Base-by-base conservation (phyloP, 2,329 filamentous ascomycete species). In the Colletotrichum sp. region DNA sequence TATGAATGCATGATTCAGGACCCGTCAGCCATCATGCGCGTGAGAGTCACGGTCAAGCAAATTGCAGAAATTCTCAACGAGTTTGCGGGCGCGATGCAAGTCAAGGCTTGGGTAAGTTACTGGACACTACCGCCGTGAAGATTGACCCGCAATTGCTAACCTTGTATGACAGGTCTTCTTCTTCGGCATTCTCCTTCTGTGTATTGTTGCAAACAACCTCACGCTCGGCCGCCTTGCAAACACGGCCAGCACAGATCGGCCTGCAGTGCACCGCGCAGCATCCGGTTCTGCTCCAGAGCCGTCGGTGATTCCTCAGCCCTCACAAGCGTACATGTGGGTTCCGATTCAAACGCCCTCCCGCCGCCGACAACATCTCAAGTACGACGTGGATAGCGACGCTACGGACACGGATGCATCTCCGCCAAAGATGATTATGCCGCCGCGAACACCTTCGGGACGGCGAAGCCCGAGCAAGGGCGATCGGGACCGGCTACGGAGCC, bases 21-120 rank as follows among this genome's bases (percentile, higher is more conserved):
- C 81, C 93, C 96, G 1, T 89, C 93, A 61, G 92, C 92, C 72
- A 92, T 98, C 72, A 96, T 95, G 79, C 90, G 93, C 49, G 94
- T 96, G 57, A 94, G 93, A 80, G 92, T 98, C 52, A 95, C 94
- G 22, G 96, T 95, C 7, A 94, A 95, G 81, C 97, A 96, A 30
- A 94, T 98, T 82, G 96, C 96, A 1, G 92, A 95, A 82, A 98
- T 99, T 55, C 93, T 99, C 84, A 98, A 99, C 83, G 94, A 94
- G 81, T 98, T 99, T 83, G 93, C 98, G 6, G 95, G 98, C 80
- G 93, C 95, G 8, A 96, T 99, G 84, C 95, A 94, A 78, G 94
- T 95, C 85, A 98, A 98, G 85, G 89, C 90, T 12, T 90, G 90
- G 86, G 90, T 91, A 84, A 78, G 88, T 83, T 61, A 27, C 22